Percentiles rank a stretch among this genome's conserved stretches.
phyloP scores from a whole-genome alignment of 176 grass and related monocot genomes.

The Bonia amplexicaulis region DNA sequence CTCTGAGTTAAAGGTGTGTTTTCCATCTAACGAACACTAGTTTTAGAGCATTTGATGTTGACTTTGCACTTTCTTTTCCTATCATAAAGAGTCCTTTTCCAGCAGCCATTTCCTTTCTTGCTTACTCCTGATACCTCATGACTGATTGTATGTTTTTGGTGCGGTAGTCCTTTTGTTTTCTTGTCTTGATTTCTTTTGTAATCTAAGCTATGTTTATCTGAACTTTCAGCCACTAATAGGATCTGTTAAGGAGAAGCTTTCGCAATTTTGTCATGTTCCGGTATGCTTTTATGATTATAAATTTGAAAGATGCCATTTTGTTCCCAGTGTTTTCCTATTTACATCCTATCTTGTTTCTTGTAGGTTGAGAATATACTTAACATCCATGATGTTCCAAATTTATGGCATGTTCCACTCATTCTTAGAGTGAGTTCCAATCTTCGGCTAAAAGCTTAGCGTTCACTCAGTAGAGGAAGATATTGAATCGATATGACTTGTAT shows the following conservation, averaged over 20 bases:
- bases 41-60: not conserved
- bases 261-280: constrained; percentile 97
- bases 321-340: constrained; percentile 5
- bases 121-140: not conserved
- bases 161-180: not conserved
- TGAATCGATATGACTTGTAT: not conserved
- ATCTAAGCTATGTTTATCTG: constrained; percentile 6
- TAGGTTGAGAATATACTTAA: constrained; percentile 94
- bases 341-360: constrained; percentile 23
- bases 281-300: constrained; percentile 42
- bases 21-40: not conserved
- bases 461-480: not conserved
- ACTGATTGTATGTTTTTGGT: not conserved
- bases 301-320: not conserved
- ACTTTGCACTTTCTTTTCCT: constrained; percentile 8
- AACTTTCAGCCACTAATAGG: constrained; percentile 73
- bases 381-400: constrained; percentile 95
- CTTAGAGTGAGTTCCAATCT: constrained; percentile 71
- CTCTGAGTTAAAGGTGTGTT: not conserved
- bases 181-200: constrained; percentile 17
- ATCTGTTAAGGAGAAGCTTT: constrained; percentile 87
- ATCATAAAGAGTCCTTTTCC: not conserved
- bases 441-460: constrained; percentile 16
- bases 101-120: not conserved
- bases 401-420: constrained; percentile 95